Conservation (phyloP, 179 eudicot species). For the Spergularia azorica region DNA sequence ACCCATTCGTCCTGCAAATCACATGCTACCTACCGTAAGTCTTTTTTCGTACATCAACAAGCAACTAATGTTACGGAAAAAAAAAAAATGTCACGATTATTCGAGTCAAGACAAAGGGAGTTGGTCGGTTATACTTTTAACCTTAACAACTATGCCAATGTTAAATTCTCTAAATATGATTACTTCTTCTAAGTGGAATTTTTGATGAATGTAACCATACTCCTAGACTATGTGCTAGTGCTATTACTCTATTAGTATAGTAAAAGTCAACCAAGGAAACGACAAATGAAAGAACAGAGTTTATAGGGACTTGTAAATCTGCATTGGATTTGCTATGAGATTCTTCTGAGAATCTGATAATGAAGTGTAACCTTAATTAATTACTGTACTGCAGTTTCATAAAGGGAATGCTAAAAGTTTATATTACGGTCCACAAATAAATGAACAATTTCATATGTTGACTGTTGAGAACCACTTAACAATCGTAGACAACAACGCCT, state of each 20-base stretch:
- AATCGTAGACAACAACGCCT: too few relatives aligned
- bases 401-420: too few relatives aligned
- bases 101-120: too few relatives aligned
- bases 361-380: slow-evolving; percentile 14
- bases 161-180: too few relatives aligned
- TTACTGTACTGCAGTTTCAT: neutral
- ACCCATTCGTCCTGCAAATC: slow-evolving; percentile 81
- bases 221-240: neutral
- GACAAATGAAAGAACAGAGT: neutral
- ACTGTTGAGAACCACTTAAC: too few relatives aligned
- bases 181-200: too few relatives aligned
- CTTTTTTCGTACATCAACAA: neutral
- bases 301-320: slow-evolving; percentile 14
- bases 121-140: too few relatives aligned
- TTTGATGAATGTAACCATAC: neutral
- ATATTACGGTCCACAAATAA: too few relatives aligned
- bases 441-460: too few relatives aligned
- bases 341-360: neutral
- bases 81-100: too few relatives aligned
- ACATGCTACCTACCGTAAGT: too few relatives aligned
- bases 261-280: slow-evolving; percentile 9
- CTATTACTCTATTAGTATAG: neutral
- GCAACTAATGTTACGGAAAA: neutral
- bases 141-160: too few relatives aligned
- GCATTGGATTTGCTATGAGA: slow-evolving; percentile 10